These are phyloP conservation scores for Sclerotinia subarctica DNA, from an alignment of 2,329 filamentous ascomycete genomes.

Conservation along the genomic window DNA sequence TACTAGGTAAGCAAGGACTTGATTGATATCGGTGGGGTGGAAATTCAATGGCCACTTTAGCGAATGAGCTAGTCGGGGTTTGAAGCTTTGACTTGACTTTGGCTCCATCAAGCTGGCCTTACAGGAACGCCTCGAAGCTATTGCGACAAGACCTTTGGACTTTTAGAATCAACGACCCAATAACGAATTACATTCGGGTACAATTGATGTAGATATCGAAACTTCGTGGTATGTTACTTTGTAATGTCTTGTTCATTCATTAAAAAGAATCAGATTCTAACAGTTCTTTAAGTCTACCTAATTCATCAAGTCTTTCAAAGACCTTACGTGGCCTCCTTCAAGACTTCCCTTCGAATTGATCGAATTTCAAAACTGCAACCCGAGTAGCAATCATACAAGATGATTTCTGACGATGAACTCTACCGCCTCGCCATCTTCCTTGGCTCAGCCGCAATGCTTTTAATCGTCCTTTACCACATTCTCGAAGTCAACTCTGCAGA, in stretches of 20 bases:
- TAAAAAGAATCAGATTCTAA: slow-evolving; percentile 14
- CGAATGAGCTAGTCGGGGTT: slow-evolving; percentile 26
- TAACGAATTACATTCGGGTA: not conserved
- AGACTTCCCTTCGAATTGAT: not conserved
- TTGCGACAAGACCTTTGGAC: slow-evolving; percentile 19
- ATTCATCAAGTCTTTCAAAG: slow-evolving; percentile 8
- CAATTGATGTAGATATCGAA: slow-evolving; percentile 22
- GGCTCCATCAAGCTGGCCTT: slow-evolving; percentile 38
- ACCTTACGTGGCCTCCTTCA: slow-evolving; percentile 26
- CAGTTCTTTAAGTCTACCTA: slow-evolving; percentile 20
- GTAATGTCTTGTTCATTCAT: too few relatives aligned
- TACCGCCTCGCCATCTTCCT: slow-evolving; percentile 92
- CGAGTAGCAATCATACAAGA: slow-evolving; percentile 47
- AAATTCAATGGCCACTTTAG: slow-evolving; percentile 30
- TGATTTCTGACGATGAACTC: slow-evolving; percentile 93
- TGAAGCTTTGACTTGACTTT: slow-evolving; percentile 19
- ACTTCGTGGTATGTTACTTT: slow-evolving; percentile 1
- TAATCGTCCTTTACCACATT: slow-evolving; percentile 95
- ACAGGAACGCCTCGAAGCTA: slow-evolving; percentile 15
- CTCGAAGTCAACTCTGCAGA: slow-evolving; percentile 86
- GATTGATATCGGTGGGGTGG: slow-evolving; percentile 31
- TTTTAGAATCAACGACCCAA: not conserved
- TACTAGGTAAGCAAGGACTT: slow-evolving; percentile 22
- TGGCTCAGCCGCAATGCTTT: slow-evolving; percentile 81
- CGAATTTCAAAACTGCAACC: not conserved